Percentiles rank a stretch among this genome's conserved stretches.
These are phyloP conservation scores for Aspergillus pseudonomiae DNA, from an alignment of 2,329 filamentous ascomycete genomes.

Conservation along the genomic window DNA sequence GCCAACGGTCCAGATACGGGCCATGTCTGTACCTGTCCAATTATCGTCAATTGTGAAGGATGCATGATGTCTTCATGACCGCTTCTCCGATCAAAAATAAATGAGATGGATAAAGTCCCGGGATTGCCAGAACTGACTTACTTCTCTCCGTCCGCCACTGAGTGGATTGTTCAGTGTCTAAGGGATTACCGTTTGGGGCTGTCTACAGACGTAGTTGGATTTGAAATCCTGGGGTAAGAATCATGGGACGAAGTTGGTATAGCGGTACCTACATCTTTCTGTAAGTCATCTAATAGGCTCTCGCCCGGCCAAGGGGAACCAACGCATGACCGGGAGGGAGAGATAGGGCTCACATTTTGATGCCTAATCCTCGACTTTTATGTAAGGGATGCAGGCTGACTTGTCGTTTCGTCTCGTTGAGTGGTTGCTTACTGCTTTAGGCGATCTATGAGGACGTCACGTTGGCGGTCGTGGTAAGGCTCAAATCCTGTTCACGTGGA, in stretches of 20 bases:
- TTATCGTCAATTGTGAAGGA: background rate
- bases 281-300: background rate
- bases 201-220: background rate
- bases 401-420: background rate
- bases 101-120: background rate
- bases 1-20: background rate
- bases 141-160: background rate
- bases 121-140: background rate
- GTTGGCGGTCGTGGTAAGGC: background rate
- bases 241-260: background rate
- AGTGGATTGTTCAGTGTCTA: background rate
- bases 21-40: background rate
- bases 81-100: background rate
- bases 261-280: background rate
- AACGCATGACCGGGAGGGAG: background rate
- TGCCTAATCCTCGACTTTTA: background rate
- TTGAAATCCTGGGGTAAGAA: background rate
- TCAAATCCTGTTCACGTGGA: background rate
- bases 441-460: background rate
- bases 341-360: background rate
- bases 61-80: constrained; percentile 1
- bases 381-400: background rate
- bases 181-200: constrained; percentile 4
- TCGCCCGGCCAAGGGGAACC: background rate
- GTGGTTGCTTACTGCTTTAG: background rate